Conservation (phyloP, 164 flowering plant genomes). For the Vitis riparia region DNA sequence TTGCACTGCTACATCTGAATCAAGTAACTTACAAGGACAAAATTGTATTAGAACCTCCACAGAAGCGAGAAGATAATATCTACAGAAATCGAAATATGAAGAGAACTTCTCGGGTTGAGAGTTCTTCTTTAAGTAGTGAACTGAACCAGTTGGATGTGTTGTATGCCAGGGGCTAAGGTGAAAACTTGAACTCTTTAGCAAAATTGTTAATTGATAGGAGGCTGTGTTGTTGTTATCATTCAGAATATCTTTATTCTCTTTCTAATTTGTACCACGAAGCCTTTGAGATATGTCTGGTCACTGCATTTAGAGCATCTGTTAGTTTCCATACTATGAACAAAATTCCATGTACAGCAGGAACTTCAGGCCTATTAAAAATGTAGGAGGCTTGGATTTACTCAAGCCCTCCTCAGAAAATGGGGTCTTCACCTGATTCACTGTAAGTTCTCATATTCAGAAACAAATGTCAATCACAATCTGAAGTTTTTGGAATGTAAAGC, state of each 20-base stretch:
- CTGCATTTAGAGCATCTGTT: too few species aligned
- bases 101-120: constrained; percentile 20
- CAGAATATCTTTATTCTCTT: neutral
- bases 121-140: constrained; percentile 22
- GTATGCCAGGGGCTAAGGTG: constrained; percentile 49
- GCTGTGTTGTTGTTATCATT: neutral
- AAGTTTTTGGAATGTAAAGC: too few species aligned
- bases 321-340: too few species aligned
- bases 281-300: neutral
- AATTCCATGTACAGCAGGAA: too few species aligned
- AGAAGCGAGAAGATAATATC: constrained; percentile 18
- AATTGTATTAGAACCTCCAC: constrained; percentile 16
- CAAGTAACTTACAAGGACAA: constrained; percentile 35
- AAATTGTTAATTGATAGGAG: neutral
- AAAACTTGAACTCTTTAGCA: neutral
- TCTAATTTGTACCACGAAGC: neutral
- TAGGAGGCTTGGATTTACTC: too few species aligned
- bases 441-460: too few species aligned
- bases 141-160: constrained; percentile 45
- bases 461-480: too few species aligned
- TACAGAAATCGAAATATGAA: constrained; percentile 14
- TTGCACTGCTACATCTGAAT: constrained; percentile 58
- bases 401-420: too few species aligned
- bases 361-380: too few species aligned
- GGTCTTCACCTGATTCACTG: too few species aligned